Evolutionary conservation across 805 yeast genomes (phyloP), one percentile per base, ranked within the genome.

Genomic region (Cyberlindnera galapagoensis): DNA sequence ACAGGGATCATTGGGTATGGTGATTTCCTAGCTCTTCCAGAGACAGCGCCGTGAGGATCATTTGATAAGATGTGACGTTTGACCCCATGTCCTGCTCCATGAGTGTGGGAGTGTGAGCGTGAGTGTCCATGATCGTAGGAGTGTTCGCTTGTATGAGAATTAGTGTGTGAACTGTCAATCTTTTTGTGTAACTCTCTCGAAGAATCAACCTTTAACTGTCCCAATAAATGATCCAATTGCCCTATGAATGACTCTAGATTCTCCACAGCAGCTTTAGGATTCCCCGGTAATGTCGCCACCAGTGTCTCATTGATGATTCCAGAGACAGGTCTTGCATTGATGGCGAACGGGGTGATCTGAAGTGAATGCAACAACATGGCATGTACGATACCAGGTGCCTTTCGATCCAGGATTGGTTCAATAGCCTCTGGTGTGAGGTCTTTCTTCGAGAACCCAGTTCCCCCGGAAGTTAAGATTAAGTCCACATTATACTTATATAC

Each of bases 401-500:
- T 59, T 32, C 51, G 59, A 11, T 65, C 61, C 1, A 71, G 25
- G 21, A 71, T 28, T 5, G 67, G 62, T 31, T 40, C 49, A 6
- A 71, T 52, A 2, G 74, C 73, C 31, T 71, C 78, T 0, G 76
- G 76, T 3, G 78, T 70, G 7, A 55, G 45, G 46, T 71, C 78
- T 6, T 56, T 44, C 4, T 41, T 43, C 3, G 67, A 49, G 45
- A 71, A 68, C 6, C 78, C 77, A 0, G 78, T 71, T 0, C 78
- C 76, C 4, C 78, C 78, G 18, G 67, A 52, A 1, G 74, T 66
- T n/a, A 71, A 25, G n/a, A n/a, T n/a, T n/a, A n/a, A n/a, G n/a
- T n/a, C n/a, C n/a, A n/a, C n/a, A n/a, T n/a, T n/a, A n/a, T n/a
- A n/a, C n/a, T n/a, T n/a, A n/a, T n/a, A n/a, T n/a, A n/a, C n/a